These are phyloP conservation scores for Lagenidium giganteum DNA, from an alignment of 352 stramenopile species.

Conservation along the genomic window DNA sequence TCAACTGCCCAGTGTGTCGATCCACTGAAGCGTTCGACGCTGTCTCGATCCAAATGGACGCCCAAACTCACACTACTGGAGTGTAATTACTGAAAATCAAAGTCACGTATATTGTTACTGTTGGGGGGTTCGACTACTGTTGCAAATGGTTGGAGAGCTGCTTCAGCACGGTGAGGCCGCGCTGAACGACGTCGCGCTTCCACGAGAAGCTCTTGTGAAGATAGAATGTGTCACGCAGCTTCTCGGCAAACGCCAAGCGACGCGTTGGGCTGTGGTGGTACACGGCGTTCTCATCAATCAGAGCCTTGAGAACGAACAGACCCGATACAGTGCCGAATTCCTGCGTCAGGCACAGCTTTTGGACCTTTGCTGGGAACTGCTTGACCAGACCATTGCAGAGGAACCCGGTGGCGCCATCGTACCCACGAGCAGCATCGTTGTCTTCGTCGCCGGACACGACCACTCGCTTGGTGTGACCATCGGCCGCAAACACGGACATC, in stretches of 20 bases:
- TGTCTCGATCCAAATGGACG: no score
- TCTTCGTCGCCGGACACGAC: conserved; percentile 20
- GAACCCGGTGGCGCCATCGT: conserved; percentile 44
- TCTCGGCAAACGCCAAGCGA: conserved; percentile 50
- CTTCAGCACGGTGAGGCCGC: conserved; percentile 45
- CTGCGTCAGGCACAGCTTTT: conserved; percentile 39
- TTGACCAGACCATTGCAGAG: conserved; percentile 31
- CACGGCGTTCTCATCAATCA: conserved; percentile 59
- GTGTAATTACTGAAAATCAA: no score
- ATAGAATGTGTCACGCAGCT: conserved; percentile 75
- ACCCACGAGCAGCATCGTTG: conserved; percentile 35
- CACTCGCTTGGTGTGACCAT: no score
- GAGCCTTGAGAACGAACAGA: conserved; percentile 50
- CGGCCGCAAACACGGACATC: conserved; percentile 18
- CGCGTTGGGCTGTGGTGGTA: conserved; percentile 35
- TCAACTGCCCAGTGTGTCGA: conserved; percentile 66
- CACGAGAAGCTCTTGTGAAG: conserved; percentile 57
- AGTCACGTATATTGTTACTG: no score
- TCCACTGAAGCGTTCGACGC: no score
- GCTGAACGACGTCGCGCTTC: conserved; percentile 49
- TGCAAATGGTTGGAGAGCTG: conserved; percentile 18
- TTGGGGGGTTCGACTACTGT: no score
- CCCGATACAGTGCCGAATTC: conserved; percentile 69
- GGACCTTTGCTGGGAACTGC: conserved; percentile 16
- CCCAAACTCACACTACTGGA: no score